Evolutionary conservation across 2,329 filamentous ascomycete species (phyloP).

Genomic region (Pseudogymnoascus sp.): DNA sequence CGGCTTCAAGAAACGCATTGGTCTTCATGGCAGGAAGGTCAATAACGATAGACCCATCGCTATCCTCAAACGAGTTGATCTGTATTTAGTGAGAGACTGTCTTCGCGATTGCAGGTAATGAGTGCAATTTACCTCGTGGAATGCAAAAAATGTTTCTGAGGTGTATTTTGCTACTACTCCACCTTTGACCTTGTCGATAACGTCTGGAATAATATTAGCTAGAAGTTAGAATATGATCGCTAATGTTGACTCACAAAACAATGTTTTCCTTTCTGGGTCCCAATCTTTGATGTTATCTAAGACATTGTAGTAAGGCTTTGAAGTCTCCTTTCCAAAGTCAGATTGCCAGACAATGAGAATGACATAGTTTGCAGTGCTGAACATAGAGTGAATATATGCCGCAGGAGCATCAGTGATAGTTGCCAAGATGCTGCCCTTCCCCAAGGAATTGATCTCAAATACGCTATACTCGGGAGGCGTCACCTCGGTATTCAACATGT

Average conservation of each 20-base stretch:
- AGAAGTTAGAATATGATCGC: no score
- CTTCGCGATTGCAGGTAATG: background rate
- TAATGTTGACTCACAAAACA: background rate
- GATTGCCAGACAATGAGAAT: slow-evolving; percentile 37
- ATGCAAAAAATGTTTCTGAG: background rate
- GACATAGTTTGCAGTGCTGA: slow-evolving; percentile 62
- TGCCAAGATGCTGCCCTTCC: slow-evolving; percentile 62
- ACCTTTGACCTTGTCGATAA: background rate
- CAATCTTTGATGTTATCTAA: background rate
- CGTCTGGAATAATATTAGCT: background rate
- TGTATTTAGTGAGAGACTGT: background rate
- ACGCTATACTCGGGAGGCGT: slow-evolving; percentile 52
- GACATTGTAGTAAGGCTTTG: background rate
- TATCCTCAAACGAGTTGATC: slow-evolving; percentile 4
- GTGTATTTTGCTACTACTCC: background rate
- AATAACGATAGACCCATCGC: background rate
- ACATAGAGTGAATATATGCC: slow-evolving; percentile 73
- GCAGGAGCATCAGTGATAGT: slow-evolving; percentile 42
- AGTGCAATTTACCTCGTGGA: background rate
- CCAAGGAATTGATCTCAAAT: slow-evolving; percentile 53
- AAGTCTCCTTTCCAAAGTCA: background rate
- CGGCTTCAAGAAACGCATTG: background rate
- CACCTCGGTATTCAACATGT: slow-evolving; percentile 58
- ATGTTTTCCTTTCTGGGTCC: background rate
- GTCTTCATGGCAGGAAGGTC: background rate